Evolutionary conservation across 208 protist species (phyloP).

Genomic region (Porcisia deanei): DNA sequence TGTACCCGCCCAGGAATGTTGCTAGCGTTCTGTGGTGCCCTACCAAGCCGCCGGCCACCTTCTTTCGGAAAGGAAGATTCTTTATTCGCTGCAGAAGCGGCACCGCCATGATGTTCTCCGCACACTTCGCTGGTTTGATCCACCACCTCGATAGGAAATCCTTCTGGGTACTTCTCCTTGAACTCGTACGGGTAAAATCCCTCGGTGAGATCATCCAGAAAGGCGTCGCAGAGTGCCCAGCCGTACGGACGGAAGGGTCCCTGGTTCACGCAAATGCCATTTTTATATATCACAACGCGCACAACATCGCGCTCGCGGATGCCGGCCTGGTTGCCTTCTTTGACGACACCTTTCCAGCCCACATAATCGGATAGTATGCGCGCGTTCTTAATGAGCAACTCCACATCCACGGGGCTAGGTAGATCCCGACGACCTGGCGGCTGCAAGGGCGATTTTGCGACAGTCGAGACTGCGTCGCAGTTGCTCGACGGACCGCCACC

Average conservation of each 20-base stretch:
- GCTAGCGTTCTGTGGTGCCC: not conserved
- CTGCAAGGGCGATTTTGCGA: not conserved
- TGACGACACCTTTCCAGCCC: constrained; percentile 67
- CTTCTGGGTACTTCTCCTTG: constrained; percentile 92
- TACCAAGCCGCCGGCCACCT: constrained; percentile 37
- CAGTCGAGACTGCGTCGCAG: not conserved
- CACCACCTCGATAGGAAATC: constrained; percentile 87
- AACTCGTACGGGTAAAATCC: constrained; percentile 95
- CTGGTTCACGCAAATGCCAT: constrained; percentile 91
- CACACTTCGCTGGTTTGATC: constrained; percentile 54
- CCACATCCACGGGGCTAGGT: constrained; percentile 48
- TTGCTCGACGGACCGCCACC: not conserved
- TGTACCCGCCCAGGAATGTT: constrained; percentile 16
- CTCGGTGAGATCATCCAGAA: constrained; percentile 90
- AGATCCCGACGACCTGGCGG: not conserved
- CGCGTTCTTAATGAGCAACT: constrained; percentile 66
- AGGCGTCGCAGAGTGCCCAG: constrained; percentile 86
- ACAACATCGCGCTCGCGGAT: constrained; percentile 85
- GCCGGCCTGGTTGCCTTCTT: constrained; percentile 53
- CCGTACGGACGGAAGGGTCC: constrained; percentile 88
- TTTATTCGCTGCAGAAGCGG: not conserved
- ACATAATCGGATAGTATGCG: constrained; percentile 88
- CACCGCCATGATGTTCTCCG: constrained; percentile 8
- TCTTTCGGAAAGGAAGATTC: not conserved
- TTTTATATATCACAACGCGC: constrained; percentile 77